Base-by-base conservation (phyloP, 805 yeast genomes). In the Candida ponderosae region DNA sequence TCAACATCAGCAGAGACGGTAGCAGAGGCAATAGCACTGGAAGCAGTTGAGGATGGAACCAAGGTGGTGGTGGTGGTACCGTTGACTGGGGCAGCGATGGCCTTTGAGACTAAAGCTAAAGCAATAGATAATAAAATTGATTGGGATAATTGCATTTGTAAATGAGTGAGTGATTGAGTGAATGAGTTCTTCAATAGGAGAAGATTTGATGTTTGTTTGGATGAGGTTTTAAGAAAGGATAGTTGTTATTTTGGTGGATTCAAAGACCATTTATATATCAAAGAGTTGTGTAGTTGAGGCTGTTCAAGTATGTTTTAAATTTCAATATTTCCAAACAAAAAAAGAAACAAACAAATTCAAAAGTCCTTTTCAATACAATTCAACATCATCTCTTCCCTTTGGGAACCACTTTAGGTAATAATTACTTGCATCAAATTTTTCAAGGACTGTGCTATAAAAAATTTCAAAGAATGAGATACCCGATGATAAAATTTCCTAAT, bases 41-140 rank as follows among this genome's bases (percentile, higher is more conserved):
- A 24, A 9, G 9, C 27, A 9, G 9, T 13, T 9, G 13, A 9
- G 23, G 23, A 7, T 21, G 9, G 9, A 7, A 7, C 27, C 4
- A 10, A 6, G 13, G 27, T 24, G 6, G 27, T 11, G 5, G 21
- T 18, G 4, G 19, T 18, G n/a, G 30, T 33, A 18, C 13, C 6
- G 18, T 33, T 33, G 11, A 33, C 17, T 33, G 35, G 35, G 11
- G 35, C 35, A 26, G 35, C 35, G 6, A 23, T 2, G 3, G 30
- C 10, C 2, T 4, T 13, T 23, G 21, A 20, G 4, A n/a, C 5
- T 14, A 33, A 26, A 14, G 30, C n/a, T 17, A 18, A 33, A 18
- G 14, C 24, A 18, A 33, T 18, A 7, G 35, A 17, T 15, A 10
- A 16, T 26, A 26, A 18, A 26, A 18, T 24, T 9, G 20, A 10